These are phyloP conservation scores for Boletus rubroflammeus DNA, from an alignment of 768 basidiomycete species.

Conservation along the genomic window DNA sequence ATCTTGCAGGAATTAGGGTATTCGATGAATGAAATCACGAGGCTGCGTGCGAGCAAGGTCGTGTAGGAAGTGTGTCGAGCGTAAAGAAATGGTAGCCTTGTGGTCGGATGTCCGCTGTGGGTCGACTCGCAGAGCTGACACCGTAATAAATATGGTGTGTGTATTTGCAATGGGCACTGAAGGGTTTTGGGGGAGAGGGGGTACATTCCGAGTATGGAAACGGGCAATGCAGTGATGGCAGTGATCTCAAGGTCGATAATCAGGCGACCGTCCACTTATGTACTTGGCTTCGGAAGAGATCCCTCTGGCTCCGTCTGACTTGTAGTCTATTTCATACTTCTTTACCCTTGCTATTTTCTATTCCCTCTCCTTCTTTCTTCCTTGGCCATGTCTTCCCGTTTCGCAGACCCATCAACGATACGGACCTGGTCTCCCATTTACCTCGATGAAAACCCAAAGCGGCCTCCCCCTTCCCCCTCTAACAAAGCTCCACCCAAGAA, in stretches of 20 bases:
- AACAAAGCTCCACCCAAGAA: slow-evolving; percentile 32
- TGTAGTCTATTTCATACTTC: slow-evolving; percentile 26
- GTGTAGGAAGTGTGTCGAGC: slow-evolving; percentile 31
- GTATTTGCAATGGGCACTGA: slow-evolving; percentile 21
- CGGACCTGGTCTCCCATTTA: slow-evolving; percentile 31
- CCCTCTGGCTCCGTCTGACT: slow-evolving; percentile 21
- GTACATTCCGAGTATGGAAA: slow-evolving; percentile 17
- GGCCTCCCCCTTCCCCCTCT: slow-evolving; percentile 33
- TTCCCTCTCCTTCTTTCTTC: slow-evolving; percentile 2
- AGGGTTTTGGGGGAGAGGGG: slow-evolving; percentile 24
- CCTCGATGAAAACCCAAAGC: slow-evolving; percentile 27
- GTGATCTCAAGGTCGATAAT: slow-evolving; percentile 30
- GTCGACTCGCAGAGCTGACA: slow-evolving; percentile 11
- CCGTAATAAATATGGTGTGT: slow-evolving; percentile 18
- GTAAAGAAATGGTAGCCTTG: slow-evolving; percentile 7
- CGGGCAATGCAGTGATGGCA: slow-evolving; percentile 20
- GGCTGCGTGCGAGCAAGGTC: slow-evolving; percentile 41
- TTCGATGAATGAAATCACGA: slow-evolving; percentile 35
- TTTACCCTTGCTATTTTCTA: slow-evolving; percentile 10
- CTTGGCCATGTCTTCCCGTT: slow-evolving; percentile 26
- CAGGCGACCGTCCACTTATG: slow-evolving; percentile 32
- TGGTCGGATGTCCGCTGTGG: slow-evolving; percentile 30
- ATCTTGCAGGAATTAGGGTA: slow-evolving; percentile 44
- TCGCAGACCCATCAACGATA: slow-evolving; percentile 26
- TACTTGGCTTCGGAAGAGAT: slow-evolving; percentile 25